Conservation (phyloP, 2,329 filamentous ascomycete genomes). For the Hansfordia pulvinata region DNA sequence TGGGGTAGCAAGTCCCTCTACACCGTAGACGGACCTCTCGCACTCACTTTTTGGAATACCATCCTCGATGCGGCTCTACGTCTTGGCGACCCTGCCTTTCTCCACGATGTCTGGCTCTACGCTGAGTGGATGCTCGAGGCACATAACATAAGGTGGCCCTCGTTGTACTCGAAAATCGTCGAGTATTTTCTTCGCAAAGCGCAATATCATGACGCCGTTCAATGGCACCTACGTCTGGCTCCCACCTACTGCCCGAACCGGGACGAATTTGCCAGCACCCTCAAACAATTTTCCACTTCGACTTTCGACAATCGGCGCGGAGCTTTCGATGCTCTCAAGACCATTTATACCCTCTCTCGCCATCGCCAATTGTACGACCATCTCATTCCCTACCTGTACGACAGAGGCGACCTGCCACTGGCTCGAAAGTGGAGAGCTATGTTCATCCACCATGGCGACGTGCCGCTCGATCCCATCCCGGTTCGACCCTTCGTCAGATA, state of each 20-base stretch:
- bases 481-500: slow-evolving; percentile 34
- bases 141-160: slow-evolving; percentile 30
- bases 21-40: slow-evolving; percentile 10
- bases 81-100: slow-evolving; percentile 13
- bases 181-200: slow-evolving; percentile 24
- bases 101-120: slow-evolving; percentile 22
- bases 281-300: slow-evolving; percentile 26
- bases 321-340: too few species aligned
- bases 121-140: slow-evolving; percentile 26
- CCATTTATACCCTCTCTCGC: slow-evolving; percentile 29
- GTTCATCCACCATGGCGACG: slow-evolving; percentile 25
- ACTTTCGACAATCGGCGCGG: too few species aligned
- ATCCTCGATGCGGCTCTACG: slow-evolving; percentile 19
- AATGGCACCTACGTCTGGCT: slow-evolving; percentile 33
- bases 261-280: slow-evolving; percentile 25
- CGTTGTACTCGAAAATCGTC: slow-evolving; percentile 33
- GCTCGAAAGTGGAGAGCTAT: slow-evolving; percentile 33
- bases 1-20: slow-evolving; percentile 18
- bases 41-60: slow-evolving; percentile 14
- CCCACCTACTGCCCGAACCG: slow-evolving; percentile 26
- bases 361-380: slow-evolving; percentile 34
- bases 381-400: slow-evolving; percentile 36
- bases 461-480: slow-evolving; percentile 21
- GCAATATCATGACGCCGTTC: slow-evolving; percentile 22
- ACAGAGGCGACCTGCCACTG: slow-evolving; percentile 26